Evolutionary conservation across 2,329 filamentous ascomycete genomes (phyloP).

Genomic region (Ophiostoma angusticollis): DNA sequence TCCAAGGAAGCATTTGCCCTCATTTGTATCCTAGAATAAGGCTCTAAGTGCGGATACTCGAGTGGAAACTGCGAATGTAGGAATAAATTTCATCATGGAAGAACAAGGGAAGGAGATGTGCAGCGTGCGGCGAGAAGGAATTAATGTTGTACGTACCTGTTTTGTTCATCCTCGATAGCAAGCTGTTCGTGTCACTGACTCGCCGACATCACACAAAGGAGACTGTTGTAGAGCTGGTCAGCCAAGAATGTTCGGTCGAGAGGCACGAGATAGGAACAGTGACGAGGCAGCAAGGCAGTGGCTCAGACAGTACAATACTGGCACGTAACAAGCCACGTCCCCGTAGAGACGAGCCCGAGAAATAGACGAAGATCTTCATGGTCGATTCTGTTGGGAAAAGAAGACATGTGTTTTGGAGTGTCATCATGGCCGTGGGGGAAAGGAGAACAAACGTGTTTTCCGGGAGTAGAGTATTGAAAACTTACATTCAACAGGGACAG

Average conservation of each 20-base stretch:
- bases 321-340: constrained; percentile 69
- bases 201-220: neutral
- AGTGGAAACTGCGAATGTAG: constrained; percentile 85
- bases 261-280: neutral
- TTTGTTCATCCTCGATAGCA: no score
- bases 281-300: neutral
- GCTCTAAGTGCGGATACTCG: constrained; percentile 48
- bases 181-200: no score
- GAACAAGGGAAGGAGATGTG: constrained; percentile 15
- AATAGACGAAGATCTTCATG: constrained; percentile 60
- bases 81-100: constrained; percentile 59
- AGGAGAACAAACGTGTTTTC: constrained; percentile 4
- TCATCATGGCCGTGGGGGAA: constrained; percentile 50
- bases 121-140: no score
- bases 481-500: no score
- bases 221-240: constrained; percentile 1
- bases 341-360: constrained; percentile 44
- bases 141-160: neutral
- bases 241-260: no score
- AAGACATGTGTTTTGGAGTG: constrained; percentile 56
- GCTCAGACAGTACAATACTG: constrained; percentile 47
- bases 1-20: constrained; percentile 62
- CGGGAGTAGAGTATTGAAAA: no score
- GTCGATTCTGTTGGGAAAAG: constrained; percentile 83
- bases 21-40: constrained; percentile 52